Evolutionary conservation across 768 basidiomycete genomes (phyloP).

Genomic region (Tephrocybe sp.): DNA sequence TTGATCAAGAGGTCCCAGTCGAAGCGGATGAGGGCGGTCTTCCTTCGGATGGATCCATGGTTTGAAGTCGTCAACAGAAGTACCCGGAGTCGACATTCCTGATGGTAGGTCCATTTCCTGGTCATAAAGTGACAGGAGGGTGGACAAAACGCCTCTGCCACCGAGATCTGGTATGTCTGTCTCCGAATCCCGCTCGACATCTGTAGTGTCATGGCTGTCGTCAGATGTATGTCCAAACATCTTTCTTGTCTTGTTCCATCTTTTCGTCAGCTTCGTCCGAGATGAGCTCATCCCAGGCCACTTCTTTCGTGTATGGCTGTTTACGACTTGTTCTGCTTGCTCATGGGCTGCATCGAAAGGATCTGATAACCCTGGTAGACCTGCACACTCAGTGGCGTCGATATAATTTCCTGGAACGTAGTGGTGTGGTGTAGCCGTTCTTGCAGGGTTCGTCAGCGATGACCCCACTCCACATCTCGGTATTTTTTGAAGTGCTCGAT

Average conservation of each 20-base stretch:
- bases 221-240: constrained; percentile 14
- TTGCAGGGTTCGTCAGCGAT: constrained; percentile 18
- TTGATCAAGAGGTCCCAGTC: neutral
- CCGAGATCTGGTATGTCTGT: constrained; percentile 12
- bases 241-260: constrained; percentile 13
- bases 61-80: neutral
- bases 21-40: neutral
- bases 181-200: constrained; percentile 23
- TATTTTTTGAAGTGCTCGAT: no score
- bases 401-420: constrained; percentile 56
- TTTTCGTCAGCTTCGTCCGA: constrained; percentile 2
- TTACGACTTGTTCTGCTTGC: constrained; percentile 15
- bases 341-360: neutral
- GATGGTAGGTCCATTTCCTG: constrained; percentile 25
- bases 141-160: constrained; percentile 60
- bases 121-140: constrained; percentile 65
- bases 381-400: constrained; percentile 62
- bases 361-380: constrained; percentile 45
- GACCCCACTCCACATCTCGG: no score
- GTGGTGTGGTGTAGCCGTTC: constrained; percentile 23
- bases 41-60: neutral
- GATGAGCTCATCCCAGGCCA: neutral
- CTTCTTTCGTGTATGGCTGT: constrained; percentile 10
- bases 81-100: constrained; percentile 19
- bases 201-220: constrained; percentile 13